These are phyloP conservation scores for Gaeumannomyces sp. DNA, from an alignment of 2,329 filamentous ascomycete species.

Conservation along the genomic window DNA sequence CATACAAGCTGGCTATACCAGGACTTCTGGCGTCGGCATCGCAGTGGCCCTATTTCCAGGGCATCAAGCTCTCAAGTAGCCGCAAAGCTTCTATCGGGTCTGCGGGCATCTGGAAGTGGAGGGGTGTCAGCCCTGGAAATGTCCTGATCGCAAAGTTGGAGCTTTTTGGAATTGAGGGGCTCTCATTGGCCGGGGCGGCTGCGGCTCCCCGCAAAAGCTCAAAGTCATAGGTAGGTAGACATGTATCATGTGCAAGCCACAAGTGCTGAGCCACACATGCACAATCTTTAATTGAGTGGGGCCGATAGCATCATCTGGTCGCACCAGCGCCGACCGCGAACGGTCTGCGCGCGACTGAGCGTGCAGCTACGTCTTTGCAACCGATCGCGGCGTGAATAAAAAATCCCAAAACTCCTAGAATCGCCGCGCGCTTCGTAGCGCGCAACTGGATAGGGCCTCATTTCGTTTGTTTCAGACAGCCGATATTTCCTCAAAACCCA, in stretches of 20 bases:
- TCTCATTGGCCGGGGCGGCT: slow-evolving; percentile 1
- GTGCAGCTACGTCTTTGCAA: neutral
- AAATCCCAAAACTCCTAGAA: neutral
- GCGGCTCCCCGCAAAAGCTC: neutral
- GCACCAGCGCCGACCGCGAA: neutral
- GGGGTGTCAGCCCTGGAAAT: neutral
- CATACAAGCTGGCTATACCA: neutral
- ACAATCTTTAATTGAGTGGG: neutral
- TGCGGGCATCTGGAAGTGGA: neutral
- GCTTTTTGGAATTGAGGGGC: slow-evolving; percentile 1
- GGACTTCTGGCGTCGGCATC: neutral
- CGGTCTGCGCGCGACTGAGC: too few species aligned
- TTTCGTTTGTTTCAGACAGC: neutral
- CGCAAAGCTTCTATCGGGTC: neutral
- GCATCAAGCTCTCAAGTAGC: neutral
- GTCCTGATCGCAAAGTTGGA: neutral
- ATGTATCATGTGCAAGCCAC: neutral
- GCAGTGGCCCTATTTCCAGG: neutral
- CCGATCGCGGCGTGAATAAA: neutral
- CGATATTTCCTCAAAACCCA: neutral
- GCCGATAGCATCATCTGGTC: neutral
- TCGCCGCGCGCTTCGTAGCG: neutral
- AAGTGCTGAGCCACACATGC: neutral
- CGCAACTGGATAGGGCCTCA: neutral
- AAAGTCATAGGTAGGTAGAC: neutral